phyloP scores from a whole-genome alignment of 176 grass and related monocot genomes.

The Raddia guianensis region DNA sequence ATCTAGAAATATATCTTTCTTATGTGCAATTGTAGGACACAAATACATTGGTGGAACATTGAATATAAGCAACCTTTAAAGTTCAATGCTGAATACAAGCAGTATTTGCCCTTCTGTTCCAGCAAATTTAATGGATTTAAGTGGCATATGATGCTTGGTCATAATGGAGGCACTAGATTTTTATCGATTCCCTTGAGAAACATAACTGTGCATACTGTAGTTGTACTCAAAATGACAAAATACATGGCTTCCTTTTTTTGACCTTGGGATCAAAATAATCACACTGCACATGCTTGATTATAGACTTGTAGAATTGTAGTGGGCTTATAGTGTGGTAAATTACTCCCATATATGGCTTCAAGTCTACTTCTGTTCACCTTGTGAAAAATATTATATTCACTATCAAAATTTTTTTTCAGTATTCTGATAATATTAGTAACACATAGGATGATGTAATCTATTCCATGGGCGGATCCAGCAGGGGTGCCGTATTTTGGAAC shows the following conservation, averaged over 20 bases:
- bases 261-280: background rate
- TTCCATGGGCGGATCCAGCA: background rate
- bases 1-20: background rate
- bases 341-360: background rate
- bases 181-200: background rate
- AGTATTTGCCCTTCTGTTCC: background rate
- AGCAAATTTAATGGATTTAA: background rate
- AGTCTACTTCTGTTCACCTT: background rate
- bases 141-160: too few relatives aligned
- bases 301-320: slow-evolving; percentile 1
- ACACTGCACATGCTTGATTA: background rate
- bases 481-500: too few relatives aligned
- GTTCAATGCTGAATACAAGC: background rate
- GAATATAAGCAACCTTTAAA: background rate
- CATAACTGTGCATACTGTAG: background rate
- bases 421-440: background rate
- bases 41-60: slow-evolving; percentile 2
- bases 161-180: background rate
- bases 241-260: background rate
- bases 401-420: slow-evolving; percentile 5
- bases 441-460: background rate
- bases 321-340: background rate
- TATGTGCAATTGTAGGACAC: background rate
- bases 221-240: background rate
- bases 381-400: background rate